Percentiles rank a stretch among this genome's conserved stretches.
These are phyloP conservation scores for Hyphopichia pseudoburtonii DNA, from an alignment of 1,139 yeast genomes.

Conservation along the genomic window DNA sequence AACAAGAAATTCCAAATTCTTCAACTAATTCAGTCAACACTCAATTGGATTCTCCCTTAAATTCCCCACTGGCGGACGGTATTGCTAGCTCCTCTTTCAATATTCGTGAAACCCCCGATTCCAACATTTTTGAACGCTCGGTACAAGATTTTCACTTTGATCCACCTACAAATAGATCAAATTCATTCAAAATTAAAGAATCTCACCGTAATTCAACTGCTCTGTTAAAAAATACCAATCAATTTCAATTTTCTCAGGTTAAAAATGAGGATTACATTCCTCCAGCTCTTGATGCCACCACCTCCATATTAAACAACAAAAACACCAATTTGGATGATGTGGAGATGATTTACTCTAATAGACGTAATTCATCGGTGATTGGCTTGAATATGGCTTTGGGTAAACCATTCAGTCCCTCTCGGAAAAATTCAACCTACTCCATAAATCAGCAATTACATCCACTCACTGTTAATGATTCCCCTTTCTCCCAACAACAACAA, in stretches of 20 bases:
- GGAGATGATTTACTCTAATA: conserved; percentile 62
- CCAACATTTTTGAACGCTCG: conserved; percentile 56
- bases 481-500: conserved; percentile 7
- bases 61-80: conserved; percentile 3
- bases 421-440: conserved; percentile 42
- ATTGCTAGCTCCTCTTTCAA: not conserved
- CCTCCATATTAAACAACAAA: conserved; percentile 59
- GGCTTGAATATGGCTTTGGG: conserved; percentile 66
- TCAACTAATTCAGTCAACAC: not conserved
- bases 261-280: conserved; percentile 68
- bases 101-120: conserved; percentile 5
- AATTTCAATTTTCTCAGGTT: conserved; percentile 27
- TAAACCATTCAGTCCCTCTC: conserved; percentile 37
- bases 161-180: conserved; percentile 1
- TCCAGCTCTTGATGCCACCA: conserved; percentile 80
- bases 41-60: conserved; percentile 1
- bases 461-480: not conserved
- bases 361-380: conserved; percentile 59
- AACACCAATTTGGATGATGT: conserved; percentile 62
- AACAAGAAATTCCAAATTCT: not conserved
- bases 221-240: conserved; percentile 6
- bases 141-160: conserved; percentile 18
- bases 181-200: not conserved
- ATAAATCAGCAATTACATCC: conserved; percentile 20
- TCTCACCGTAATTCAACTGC: conserved; percentile 10